Conservation (phyloP, 2,329 filamentous ascomycete species). For the Blumeria graminis region DNA sequence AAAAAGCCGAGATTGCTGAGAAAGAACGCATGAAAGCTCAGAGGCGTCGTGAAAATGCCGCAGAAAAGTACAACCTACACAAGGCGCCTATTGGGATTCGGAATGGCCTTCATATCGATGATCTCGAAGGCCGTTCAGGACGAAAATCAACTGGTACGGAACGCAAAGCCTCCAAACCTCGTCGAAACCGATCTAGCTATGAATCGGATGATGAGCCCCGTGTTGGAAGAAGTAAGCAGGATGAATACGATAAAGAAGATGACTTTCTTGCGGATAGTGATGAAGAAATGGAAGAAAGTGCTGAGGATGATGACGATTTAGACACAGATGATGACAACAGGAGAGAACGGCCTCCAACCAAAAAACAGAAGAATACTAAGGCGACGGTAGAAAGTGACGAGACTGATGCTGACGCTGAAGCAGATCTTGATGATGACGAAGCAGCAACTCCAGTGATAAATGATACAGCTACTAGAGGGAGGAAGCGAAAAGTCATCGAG, state of each 20-base stretch:
- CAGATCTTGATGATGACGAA: slow-evolving; percentile 26
- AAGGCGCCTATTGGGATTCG: slow-evolving; percentile 20
- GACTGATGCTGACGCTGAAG: slow-evolving; percentile 27
- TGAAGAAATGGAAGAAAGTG: slow-evolving; percentile 37
- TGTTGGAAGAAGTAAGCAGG: slow-evolving; percentile 32
- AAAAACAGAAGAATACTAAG: slow-evolving; percentile 15
- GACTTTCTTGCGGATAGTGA: slow-evolving; percentile 57
- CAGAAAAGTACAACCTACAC: slow-evolving; percentile 27
- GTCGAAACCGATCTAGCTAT: slow-evolving; percentile 36
- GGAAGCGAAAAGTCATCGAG: slow-evolving; percentile 32
- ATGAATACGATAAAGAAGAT: slow-evolving; percentile 60
- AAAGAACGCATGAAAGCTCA: slow-evolving; percentile 46
- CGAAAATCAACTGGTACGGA: slow-evolving; percentile 23
- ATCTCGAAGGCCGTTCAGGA: slow-evolving; percentile 37
- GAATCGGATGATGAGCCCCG: slow-evolving; percentile 55
- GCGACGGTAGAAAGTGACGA: slow-evolving; percentile 22
- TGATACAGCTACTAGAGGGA: slow-evolving; percentile 17
- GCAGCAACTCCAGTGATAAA: slow-evolving; percentile 17
- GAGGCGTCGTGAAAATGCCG: slow-evolving; percentile 41
- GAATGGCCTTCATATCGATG: slow-evolving; percentile 38
- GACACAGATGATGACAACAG: slow-evolving; percentile 24
- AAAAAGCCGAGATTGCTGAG: slow-evolving; percentile 47
- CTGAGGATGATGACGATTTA: slow-evolving; percentile 24
- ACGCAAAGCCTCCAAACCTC: slow-evolving; percentile 29
- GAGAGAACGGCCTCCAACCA: slow-evolving; percentile 11